Evolutionary conservation across 2,329 filamentous ascomycete genomes (phyloP), one percentile per base, ranked within the genome.

Genomic region (Aspergillus sp.): DNA sequence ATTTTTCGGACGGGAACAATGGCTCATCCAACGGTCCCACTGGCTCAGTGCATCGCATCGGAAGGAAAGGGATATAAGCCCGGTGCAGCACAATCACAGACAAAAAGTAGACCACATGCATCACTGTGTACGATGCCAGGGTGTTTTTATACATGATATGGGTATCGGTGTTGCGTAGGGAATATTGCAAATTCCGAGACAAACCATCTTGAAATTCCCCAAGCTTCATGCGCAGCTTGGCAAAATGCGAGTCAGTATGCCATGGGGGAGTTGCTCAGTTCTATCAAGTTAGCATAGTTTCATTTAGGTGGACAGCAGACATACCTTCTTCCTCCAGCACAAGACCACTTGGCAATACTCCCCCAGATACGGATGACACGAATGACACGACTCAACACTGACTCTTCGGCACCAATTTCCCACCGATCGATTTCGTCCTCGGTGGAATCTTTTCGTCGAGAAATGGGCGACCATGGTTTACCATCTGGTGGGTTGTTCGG

Each of bases 71-170:
- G 10, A 81, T 61, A 48, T 78, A 79, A 43, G 78, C 72, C 43
- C 78, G 70, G 49, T 79, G 75, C 5, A 81, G 67, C 40, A 77
- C 70, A 38, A 80, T 75, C 31, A 74, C 71, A 33, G 74, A 79
- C 6, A 80, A 65, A 31, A 76, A 71, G 47, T 75, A 74, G 7
- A 78, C 66, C 7, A 73, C 69, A 50, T 81, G 78, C 59, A 81
- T 73, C 27, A 79, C 65, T 3, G 72, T 73, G 50, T 79, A 81
- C 2, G 75, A 69, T 7, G 75, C 72, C 12, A 75, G 68, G 0
- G 68, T 74, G 45, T 72, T 70, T 45, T 73, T 68, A 49, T 69
- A 69, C 58, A 70, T 73, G 53, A 78, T 75, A 49, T 80, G 76
- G 1, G 74, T 75, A 40, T 75, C 71, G 1, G 72, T 78, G 50